A percentile compares a stretch with the other conserved stretches of the same genome.
phyloP scores from a whole-genome alignment of 805 yeast genomes.

The Isabelozyma heimii region DNA sequence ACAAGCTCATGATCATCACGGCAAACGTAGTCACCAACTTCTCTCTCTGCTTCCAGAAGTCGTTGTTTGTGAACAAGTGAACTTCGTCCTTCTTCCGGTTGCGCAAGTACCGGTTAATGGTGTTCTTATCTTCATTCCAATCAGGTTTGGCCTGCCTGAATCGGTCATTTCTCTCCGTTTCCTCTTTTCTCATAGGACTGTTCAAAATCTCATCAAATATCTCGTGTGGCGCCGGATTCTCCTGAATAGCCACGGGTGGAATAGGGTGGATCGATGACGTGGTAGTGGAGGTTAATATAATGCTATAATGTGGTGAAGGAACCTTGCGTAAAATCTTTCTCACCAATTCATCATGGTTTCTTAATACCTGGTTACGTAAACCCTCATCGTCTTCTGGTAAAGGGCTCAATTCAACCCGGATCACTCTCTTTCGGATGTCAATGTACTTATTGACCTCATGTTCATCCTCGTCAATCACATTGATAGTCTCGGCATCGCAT shows the following conservation, averaged over 20 bases:
- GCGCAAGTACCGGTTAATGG: constrained; percentile 26
- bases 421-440: constrained; percentile 62
- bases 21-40: constrained; percentile 39
- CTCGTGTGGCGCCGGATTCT: constrained; percentile 31
- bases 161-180: constrained; percentile 54
- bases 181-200: constrained; percentile 48
- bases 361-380: constrained; percentile 23
- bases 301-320: constrained; percentile 71
- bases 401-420: constrained; percentile 56
- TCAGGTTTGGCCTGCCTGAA: constrained; percentile 23
- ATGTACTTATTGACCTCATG: constrained; percentile 53
- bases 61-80: constrained; percentile 37
- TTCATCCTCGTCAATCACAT: constrained; percentile 36
- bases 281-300: constrained; percentile 48
- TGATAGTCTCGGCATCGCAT: constrained; percentile 51
- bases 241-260: constrained; percentile 24
- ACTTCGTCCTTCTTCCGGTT: constrained; percentile 33
- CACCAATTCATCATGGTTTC: constrained; percentile 45
- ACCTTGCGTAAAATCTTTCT: constrained; percentile 59
- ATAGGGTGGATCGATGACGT: constrained; percentile 25
- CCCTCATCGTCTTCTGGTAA: constrained; percentile 26
- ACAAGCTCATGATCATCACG: constrained; percentile 15
- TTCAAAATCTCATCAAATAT: constrained; percentile 58
- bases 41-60: constrained; percentile 51
- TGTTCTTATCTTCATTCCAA: constrained; percentile 23